Conservation (phyloP, 1,139 yeast genomes). For the Suhomyces atakaporum region DNA sequence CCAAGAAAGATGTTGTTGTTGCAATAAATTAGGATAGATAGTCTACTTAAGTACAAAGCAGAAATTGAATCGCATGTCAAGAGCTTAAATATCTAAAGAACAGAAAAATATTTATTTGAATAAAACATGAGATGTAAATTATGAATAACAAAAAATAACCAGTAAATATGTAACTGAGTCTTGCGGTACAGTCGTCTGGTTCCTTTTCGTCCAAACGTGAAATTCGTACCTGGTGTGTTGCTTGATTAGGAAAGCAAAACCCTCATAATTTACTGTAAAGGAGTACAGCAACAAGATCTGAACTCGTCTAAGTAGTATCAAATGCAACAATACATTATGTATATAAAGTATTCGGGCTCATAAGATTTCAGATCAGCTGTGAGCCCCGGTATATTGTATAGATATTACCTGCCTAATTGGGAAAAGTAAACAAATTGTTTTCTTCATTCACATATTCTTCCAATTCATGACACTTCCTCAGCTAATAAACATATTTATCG, state of each 20-base stretch:
- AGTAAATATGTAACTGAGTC: not conserved
- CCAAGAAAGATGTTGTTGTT: slow-evolving; percentile 96
- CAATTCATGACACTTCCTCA: not conserved
- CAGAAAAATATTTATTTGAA: no score
- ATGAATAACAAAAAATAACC: not conserved
- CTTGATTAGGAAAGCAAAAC: not conserved
- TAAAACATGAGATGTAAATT: no score
- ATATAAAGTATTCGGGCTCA: no score
- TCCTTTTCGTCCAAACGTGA: no score
- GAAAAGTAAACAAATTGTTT: slow-evolving; percentile 3
- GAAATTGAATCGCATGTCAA: not conserved
- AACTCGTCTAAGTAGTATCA: not conserved
- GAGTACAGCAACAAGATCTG: not conserved
- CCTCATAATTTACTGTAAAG: not conserved
- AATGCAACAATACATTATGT: not conserved
- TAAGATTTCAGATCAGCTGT: no score
- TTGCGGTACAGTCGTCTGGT: not conserved
- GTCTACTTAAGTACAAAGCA: slow-evolving; percentile 4
- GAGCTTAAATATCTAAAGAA: not conserved
- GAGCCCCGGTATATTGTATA: no score
- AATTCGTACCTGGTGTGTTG: not conserved
- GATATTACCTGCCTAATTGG: slow-evolving; percentile 3
- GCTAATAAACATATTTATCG: no score
- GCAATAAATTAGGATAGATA: slow-evolving; percentile 29
- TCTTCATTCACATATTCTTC: slow-evolving; percentile 1